Evolutionary conservation across 2,329 filamentous ascomycete genomes (phyloP), one percentile per base, ranked within the genome.

Genomic region (Thelonectria rubi): DNA sequence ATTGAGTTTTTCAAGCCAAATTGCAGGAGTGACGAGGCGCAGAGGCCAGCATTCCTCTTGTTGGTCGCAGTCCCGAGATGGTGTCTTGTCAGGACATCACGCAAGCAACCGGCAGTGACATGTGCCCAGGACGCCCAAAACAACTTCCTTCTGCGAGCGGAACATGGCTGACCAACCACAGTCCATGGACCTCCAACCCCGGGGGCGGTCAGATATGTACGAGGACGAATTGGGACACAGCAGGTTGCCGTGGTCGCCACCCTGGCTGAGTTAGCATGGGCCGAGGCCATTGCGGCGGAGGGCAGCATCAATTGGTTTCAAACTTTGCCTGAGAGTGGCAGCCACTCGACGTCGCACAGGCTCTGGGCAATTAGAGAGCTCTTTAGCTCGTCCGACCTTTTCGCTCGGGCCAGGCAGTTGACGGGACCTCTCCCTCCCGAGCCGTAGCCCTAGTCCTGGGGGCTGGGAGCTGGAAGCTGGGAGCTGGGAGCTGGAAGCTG

Each of bases 61-160:
- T 8, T 30, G 59, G 50, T 55, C 42, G 55, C 30, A 26, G 34
- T 34, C 34, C 20, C 20, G 30, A 53, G 55, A 55, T 56, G 68
- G 66, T 70, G 68, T 70, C 66, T 50, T 68, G 66, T 59, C 68
- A 66, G 58, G 53, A 47, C 39, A 64, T 61, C 47, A 49, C 62
- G 49, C 40, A 49, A 52, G 57, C 49, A 51, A 50, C 21, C 18
- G 18, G 5, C 43, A 18, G 62, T 62, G 61, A 65, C 57, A 66
- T 60, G 55, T 64, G 63, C 60, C n/a, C 46, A 63, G 60, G 45
- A 47, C 57, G 60, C 50, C 58, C 50, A 51, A 70, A 71, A 64
- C 63, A n/a, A 53, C 58, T 70, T 53, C 50, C 57, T 30, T 8
- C 55, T 18, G 48, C 59, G 58, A 56, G 62, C 58, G 54, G 40